These are phyloP conservation scores for Lablab purpureus DNA, from an alignment of 306 rosid species.

Conservation along the genomic window DNA sequence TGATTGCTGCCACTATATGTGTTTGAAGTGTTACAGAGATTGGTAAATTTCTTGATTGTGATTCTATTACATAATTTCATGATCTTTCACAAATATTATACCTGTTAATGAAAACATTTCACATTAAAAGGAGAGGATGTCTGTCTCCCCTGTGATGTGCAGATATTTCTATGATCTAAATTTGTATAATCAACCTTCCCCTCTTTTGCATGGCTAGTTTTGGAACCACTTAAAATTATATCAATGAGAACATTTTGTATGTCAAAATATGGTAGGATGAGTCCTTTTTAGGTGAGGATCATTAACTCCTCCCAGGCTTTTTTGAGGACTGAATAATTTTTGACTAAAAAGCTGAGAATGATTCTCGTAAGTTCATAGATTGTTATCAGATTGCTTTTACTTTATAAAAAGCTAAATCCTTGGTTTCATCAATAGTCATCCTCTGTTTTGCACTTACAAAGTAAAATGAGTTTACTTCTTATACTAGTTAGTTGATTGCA, in stretches of 20 bases:
- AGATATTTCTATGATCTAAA: slow-evolving; percentile 19
- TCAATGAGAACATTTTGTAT: slow-evolving; percentile 14
- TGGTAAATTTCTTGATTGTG: slow-evolving; percentile 63
- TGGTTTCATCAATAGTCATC: slow-evolving; percentile 7
- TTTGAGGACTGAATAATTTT: slow-evolving; percentile 1
- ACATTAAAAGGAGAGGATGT: not conserved
- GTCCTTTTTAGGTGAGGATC: not conserved
- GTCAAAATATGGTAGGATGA: not conserved
- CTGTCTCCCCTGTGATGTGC: slow-evolving; percentile 1
- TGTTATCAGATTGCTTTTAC: slow-evolving; percentile 34
- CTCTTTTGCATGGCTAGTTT: slow-evolving; percentile 3
- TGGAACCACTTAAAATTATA: slow-evolving; percentile 20
- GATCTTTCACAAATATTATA: slow-evolving; percentile 17
- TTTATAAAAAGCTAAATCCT: slow-evolving; percentile 41
- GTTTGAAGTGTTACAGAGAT: slow-evolving; percentile 77
- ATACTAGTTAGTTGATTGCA: slow-evolving; percentile 25
- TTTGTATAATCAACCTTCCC: slow-evolving; percentile 7
- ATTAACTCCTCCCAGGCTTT: slow-evolving; percentile 30
- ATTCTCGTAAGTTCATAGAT: slow-evolving; percentile 8
- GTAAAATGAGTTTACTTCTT: not conserved
- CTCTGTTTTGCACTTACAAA: slow-evolving; percentile 4
- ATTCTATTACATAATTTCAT: slow-evolving; percentile 22
- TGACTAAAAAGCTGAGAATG: slow-evolving; percentile 13
- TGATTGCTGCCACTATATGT: slow-evolving; percentile 82
- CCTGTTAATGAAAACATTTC: slow-evolving; percentile 14